Conservation (phyloP, 1,139 yeast species). For the Saccharomyces pastorianus region DNA sequence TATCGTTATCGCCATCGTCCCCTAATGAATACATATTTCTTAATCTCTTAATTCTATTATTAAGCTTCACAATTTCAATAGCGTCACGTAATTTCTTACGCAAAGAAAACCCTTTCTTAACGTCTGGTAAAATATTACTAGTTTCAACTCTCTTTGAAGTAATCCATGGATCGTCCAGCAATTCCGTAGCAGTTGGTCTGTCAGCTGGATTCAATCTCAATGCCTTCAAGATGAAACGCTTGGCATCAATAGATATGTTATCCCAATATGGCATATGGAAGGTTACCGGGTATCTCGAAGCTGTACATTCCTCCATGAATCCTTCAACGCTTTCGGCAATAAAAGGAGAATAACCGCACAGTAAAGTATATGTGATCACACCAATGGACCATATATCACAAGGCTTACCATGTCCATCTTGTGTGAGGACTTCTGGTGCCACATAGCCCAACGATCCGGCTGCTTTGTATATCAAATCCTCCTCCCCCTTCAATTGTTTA, state of each 20-base stretch:
- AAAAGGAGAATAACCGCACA: constrained; percentile 92
- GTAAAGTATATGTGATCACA: constrained; percentile 78
- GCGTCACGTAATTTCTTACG: constrained; percentile 80
- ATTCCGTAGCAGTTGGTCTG: constrained; percentile 60
- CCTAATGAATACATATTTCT: constrained; percentile 38
- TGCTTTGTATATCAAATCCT: constrained; percentile 62
- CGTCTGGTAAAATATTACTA: constrained; percentile 64
- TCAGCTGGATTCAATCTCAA: constrained; percentile 55
- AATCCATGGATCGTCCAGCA: constrained; percentile 68
- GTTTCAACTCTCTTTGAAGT: constrained; percentile 41
- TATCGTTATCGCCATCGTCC: constrained; percentile 40
- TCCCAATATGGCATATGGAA: constrained; percentile 89
- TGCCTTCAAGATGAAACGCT: constrained; percentile 59
- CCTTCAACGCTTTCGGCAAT: constrained; percentile 76
- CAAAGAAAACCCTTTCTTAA: constrained; percentile 72
- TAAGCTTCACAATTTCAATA: constrained; percentile 68
- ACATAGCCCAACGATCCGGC: constrained; percentile 94
- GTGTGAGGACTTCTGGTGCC: constrained; percentile 79
- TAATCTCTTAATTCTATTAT: constrained; percentile 63
- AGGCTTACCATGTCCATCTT: constrained; percentile 80
- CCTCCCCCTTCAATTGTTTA: constrained; percentile 48
- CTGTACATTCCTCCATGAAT: constrained; percentile 70
- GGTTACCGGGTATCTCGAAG: constrained; percentile 52
- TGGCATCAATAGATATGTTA: constrained; percentile 66
- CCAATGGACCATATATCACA: constrained; percentile 93